Conservation (phyloP, 2,329 filamentous ascomycete species). For the Lomentospora prolificans region DNA sequence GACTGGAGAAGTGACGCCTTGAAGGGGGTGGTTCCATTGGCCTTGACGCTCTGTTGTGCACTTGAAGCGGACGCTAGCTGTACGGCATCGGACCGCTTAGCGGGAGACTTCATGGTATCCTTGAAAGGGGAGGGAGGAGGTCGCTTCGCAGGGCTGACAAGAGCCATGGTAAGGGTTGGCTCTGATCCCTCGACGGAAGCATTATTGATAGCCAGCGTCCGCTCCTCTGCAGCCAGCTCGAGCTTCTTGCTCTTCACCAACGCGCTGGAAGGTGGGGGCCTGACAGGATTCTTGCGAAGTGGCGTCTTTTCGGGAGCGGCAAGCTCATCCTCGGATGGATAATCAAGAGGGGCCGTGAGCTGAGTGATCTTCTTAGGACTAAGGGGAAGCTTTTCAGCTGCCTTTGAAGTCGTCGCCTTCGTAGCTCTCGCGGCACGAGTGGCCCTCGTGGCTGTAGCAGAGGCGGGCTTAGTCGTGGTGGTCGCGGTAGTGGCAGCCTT, state of each 20-base stretch:
- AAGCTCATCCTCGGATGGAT: constrained; percentile 51
- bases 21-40: constrained; percentile 22
- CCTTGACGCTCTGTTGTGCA: constrained; percentile 8
- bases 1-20: constrained; percentile 42
- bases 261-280: constrained; percentile 24
- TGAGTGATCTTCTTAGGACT: constrained; percentile 58
- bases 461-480: constrained; percentile 16
- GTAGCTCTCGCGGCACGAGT: constrained; percentile 20
- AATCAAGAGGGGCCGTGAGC: constrained; percentile 24
- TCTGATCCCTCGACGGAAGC: not conserved
- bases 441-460: constrained; percentile 15
- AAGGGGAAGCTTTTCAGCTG: constrained; percentile 39
- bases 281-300: constrained; percentile 46
- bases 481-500: constrained; percentile 21
- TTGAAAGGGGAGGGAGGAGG: constrained; percentile 42
- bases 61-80: constrained; percentile 14
- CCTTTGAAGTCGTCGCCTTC: constrained; percentile 18
- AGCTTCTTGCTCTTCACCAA: constrained; percentile 4
- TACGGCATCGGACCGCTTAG: constrained; percentile 40
- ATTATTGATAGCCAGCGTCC: constrained; percentile 3
- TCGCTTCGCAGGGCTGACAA: constrained; percentile 48
- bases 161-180: constrained; percentile 16
- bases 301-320: constrained; percentile 39
- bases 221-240: constrained; percentile 11
- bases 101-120: constrained; percentile 45